These are phyloP conservation scores for Colletotrichum cereale DNA, from an alignment of 2,329 filamentous ascomycete species.

Conservation along the genomic window DNA sequence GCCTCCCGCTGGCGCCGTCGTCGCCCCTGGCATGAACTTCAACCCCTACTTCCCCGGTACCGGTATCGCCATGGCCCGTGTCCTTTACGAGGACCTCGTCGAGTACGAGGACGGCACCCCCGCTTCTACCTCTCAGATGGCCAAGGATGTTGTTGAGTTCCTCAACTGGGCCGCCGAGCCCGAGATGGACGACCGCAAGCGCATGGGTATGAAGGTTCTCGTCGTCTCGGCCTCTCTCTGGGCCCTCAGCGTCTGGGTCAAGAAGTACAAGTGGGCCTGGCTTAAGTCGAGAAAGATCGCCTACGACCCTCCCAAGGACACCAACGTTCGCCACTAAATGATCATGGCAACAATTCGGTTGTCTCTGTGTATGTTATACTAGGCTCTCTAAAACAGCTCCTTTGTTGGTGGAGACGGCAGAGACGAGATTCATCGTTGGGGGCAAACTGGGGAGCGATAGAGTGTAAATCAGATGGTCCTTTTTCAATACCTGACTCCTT, in stretches of 20 bases:
- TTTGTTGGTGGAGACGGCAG: conserved; percentile 57
- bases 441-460: conserved; percentile 50
- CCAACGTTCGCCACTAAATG: conserved; percentile 60
- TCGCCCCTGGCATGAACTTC: conserved; percentile 96
- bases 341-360: conserved; percentile 42
- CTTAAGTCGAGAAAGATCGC: conserved; percentile 95
- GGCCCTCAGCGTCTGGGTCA: conserved; percentile 94
- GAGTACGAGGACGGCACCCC: conserved; percentile 98
- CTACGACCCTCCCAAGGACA: conserved; percentile 80
- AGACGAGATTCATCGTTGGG: conserved; percentile 43
- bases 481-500: conserved; percentile 54
- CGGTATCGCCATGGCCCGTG: conserved; percentile 98
- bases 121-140: conserved; percentile 97
- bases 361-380: conserved; percentile 48
- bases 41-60: conserved; percentile 99
- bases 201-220: conserved; percentile 98
- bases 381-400: conserved; percentile 54
- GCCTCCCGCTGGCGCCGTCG: conserved; percentile 86
- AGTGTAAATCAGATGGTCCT: conserved; percentile 65
- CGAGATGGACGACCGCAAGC: conserved; percentile 99
- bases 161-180: conserved; percentile 99
- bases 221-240: conserved; percentile 83
- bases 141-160: conserved; percentile 99
- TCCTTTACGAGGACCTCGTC: conserved; percentile 95
- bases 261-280: conserved; percentile 99